Evolutionary conservation across 2,329 filamentous ascomycete genomes (phyloP).

Genomic region (Escovopsis sp.): DNA sequence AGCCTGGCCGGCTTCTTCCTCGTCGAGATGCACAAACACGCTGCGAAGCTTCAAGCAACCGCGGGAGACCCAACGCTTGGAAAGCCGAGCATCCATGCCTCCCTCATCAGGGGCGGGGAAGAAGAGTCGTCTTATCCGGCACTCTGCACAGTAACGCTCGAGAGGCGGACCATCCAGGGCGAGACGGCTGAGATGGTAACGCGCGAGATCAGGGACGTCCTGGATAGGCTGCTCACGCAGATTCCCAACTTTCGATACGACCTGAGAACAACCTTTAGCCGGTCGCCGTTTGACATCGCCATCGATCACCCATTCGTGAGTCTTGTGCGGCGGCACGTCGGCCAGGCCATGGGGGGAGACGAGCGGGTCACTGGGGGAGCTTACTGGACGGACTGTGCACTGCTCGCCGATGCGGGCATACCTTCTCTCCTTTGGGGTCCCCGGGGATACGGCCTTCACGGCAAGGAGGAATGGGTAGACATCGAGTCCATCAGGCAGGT

Average conservation of each 20-base stretch:
- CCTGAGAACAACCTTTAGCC: slow-evolving; percentile 24
- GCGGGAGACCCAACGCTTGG: slow-evolving; percentile 19
- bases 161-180: slow-evolving; percentile 30
- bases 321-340: slow-evolving; percentile 15
- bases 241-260: slow-evolving; percentile 25
- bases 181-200: slow-evolving; percentile 24
- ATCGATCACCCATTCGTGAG: slow-evolving; percentile 25
- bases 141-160: slow-evolving; percentile 30
- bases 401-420: slow-evolving; percentile 28
- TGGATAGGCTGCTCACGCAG: slow-evolving; percentile 17
- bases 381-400: slow-evolving; percentile 37
- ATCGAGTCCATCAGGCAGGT: slow-evolving; percentile 25
- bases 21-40: slow-evolving; percentile 27
- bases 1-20: slow-evolving; percentile 30
- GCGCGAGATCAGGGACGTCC: slow-evolving; percentile 21
- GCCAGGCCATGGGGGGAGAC: slow-evolving; percentile 12
- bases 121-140: slow-evolving; percentile 36
- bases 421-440: slow-evolving; percentile 32
- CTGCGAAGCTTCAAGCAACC: slow-evolving; percentile 14
- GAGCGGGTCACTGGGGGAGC: slow-evolving; percentile 15
- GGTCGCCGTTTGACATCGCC: slow-evolving; percentile 25
- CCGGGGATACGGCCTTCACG: slow-evolving; percentile 31
- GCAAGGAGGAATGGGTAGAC: slow-evolving; percentile 33
- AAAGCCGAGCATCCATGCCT: slow-evolving; percentile 28
- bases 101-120: slow-evolving; percentile 32